Base-by-base conservation (phyloP, 768 basidiomycete species). In the Chiua virens region DNA sequence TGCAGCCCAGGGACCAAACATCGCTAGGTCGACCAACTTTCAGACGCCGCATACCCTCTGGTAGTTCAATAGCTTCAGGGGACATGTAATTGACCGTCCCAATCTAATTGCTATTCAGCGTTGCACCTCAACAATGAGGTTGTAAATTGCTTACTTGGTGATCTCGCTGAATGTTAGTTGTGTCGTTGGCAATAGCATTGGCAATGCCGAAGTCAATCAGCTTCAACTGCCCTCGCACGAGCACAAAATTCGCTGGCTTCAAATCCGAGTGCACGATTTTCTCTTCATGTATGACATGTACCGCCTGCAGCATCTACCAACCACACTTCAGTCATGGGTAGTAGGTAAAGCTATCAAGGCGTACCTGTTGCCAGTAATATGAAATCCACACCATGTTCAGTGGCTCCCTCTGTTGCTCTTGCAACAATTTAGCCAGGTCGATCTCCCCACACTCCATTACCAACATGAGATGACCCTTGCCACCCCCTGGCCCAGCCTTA, bases 131-230 rank as follows among this genome's bases (percentile, higher is more conserved):
- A 18, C n/a, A 22, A 41, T 21, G 25, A 8, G 34, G 21, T 14
- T 30, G 37, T 34, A 32, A 47, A 36, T 8, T 40, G 23, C 72
- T 25, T 60, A 92, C 92, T 81, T 95, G 93, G 63, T 92, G 90
- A 59, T 99, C 96, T 50, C 96, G 80, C 57, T 96, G 93, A 50
- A 98, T 98, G 63, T 99, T 98, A 3, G 96, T 98, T 2, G 96
- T 99, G 61, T 99, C 96, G 64, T 95, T 98, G 17, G 95, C 94
- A 58, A 99, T 96, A 9, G 95, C 95, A 65, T 98, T 98, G 14
- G 96, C 95, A 62, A 99, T 99, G n/a, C 96, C 96, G 64, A 99
- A 99, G 68, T 99, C 96, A 58, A 99, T 99, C 55, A 99, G 75
- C 78, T 99, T 99, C 50, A 99, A 76, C 58, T 92, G 88, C 6